Base-by-base conservation (phyloP, 2,329 filamentous ascomycete genomes). In the Microdochium paspali region DNA sequence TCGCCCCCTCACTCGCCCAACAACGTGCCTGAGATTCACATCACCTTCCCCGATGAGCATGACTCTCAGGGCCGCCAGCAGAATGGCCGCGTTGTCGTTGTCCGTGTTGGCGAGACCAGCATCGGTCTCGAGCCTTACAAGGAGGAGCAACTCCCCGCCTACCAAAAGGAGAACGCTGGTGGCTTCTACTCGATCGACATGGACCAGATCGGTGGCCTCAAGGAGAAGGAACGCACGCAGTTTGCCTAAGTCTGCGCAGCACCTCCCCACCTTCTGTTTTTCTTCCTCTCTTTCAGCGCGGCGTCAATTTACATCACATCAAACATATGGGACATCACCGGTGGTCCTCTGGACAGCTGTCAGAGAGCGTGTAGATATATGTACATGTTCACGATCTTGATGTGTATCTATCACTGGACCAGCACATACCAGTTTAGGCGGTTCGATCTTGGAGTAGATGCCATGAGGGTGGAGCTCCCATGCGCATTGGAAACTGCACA, bases 1-100 rank as follows among this genome's bases (percentile, higher is more conserved):
- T 85, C 82, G 53, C 84, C 88, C 15, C 87, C 90, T 21, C 73
- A 85, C 58, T 87, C 85, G 43, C 84, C 86, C n/a, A 87, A 80
- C 66, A 85, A 86, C 55, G 78, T 97, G 24, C 93, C 93, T 20
- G 87, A 97, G 70, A 98, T 98, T 60, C 89, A 90, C 68, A 95
- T 98, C 66, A 97, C 93, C 30, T 97, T 98, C 73, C 93, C 93
- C 15, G 88, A 94, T 58, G 93, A 97, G 73, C 84, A 94, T 57
- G 90, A 96, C 61, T 87, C 89, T 56, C 72, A 80, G 47, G 91
- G 91, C 56, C 88, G 83, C 66, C 77, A 78, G 58, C 86, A 86
- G 71, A 89, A 85, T 55, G 91, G 91, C 28, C 83, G 90, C 26
- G 90, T 97, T 46, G 85, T 98, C 21, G 82, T 97, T 30, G 91